Percentiles rank a stretch among this genome's conserved stretches.
Evolutionary conservation across 2,329 filamentous ascomycete species (phyloP).

Genomic region (Graphilbum ipis-grandicollis): DNA sequence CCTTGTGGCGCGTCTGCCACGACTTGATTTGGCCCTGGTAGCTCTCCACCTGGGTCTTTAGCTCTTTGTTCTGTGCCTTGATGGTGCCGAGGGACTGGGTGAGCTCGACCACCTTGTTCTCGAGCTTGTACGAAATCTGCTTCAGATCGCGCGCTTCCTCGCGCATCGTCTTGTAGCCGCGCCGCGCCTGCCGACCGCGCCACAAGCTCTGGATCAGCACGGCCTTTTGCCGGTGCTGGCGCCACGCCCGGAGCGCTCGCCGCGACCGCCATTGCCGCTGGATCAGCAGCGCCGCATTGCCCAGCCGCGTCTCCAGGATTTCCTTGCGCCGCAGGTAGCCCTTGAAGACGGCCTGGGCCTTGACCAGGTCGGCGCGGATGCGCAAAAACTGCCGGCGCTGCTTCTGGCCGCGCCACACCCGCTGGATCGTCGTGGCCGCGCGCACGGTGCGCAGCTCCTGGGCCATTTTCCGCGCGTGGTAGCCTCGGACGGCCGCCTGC

Average conservation of each 20-base stretch:
- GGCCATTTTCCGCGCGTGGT: conserved; percentile 58
- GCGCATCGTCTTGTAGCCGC: conserved; percentile 74
- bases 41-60: conserved; percentile 78
- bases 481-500: conserved; percentile 63
- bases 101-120: conserved; percentile 98
- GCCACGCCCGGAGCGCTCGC: conserved; percentile 62
- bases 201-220: conserved; percentile 83
- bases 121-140: conserved; percentile 97
- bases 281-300: conserved; percentile 79
- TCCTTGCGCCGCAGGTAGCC: conserved; percentile 80
- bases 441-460: conserved; percentile 69
- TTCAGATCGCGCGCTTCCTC: conserved; percentile 97
- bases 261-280: conserved; percentile 81
- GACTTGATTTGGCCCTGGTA: conserved; percentile 94
- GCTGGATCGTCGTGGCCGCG: conserved; percentile 86
- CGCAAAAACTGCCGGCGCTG: conserved; percentile 64
- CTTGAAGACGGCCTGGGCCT: conserved; percentile 81
- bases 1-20: conserved; percentile 84
- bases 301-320: conserved; percentile 84
- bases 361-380: conserved; percentile 68
- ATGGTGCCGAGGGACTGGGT: conserved; percentile 85
- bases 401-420: conserved; percentile 85
- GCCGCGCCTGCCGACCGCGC: conserved; percentile 69
- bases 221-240: conserved; percentile 77
- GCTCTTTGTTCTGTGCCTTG: conserved; percentile 85